A percentile compares a stretch with the other conserved stretches of the same genome.
Conservation (phyloP, 139 green algal genomes). For the Mychonastes homosphaera region DNA sequence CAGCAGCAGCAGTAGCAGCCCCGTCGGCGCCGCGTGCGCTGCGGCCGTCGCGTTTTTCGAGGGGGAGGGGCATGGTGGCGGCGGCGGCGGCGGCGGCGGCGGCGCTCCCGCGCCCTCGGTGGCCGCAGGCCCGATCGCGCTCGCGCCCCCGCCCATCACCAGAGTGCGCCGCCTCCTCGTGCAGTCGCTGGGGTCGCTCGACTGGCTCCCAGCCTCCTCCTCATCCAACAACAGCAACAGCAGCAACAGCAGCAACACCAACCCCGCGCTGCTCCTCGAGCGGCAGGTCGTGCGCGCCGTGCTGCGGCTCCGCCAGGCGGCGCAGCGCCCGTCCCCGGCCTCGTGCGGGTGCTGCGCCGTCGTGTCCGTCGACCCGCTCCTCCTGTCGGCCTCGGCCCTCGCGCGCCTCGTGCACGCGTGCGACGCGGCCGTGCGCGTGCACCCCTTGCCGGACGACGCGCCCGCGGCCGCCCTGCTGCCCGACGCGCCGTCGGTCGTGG, state of each 20-base stretch:
- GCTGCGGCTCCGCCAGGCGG: conserved; percentile 12
- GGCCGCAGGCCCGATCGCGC: not conserved
- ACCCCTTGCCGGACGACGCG: conserved; percentile 45
- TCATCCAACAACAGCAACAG: not conserved
- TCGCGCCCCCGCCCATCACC: not conserved
- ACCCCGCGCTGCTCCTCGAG: not conserved
- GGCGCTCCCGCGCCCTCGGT: not conserved
- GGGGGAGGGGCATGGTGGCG: not conserved
- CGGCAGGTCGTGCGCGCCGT: not conserved
- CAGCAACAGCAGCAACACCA: conserved; percentile 8
- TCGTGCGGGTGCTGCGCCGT: conserved; percentile 19
- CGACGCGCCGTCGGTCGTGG: conserved; percentile 37
- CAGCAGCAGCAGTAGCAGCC: conserved; percentile 2
- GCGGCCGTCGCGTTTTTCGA: not conserved
- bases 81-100: not conserved
- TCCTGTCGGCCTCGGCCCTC: conserved; percentile 13
- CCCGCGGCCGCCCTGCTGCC: conserved; percentile 41
- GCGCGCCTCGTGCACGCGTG: conserved; percentile 41
- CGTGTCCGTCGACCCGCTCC: conserved; percentile 16
- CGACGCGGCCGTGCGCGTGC: conserved; percentile 47
- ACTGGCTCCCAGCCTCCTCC: conserved; percentile 22
- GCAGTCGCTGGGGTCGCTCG: conserved; percentile 31
- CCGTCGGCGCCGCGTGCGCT: not conserved
- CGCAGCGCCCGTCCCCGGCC: conserved; percentile 11
- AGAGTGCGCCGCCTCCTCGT: conserved; percentile 41